These are phyloP conservation scores for Ophiobolus disseminans DNA, from an alignment of 2,329 filamentous ascomycete species.

Conservation along the genomic window DNA sequence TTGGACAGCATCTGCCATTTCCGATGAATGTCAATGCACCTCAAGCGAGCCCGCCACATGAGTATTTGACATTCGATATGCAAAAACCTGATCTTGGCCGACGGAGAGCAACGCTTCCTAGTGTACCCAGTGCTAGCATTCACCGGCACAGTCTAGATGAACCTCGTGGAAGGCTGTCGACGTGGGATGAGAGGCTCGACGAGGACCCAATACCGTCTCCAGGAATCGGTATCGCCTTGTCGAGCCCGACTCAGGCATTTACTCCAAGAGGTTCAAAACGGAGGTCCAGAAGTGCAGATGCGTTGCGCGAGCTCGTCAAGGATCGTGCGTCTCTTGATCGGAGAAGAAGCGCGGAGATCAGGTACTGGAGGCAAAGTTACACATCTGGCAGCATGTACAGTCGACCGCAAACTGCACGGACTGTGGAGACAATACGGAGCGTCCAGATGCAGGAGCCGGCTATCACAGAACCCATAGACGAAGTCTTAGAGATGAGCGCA, in stretches of 20 bases:
- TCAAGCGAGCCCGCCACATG: slow-evolving; percentile 42
- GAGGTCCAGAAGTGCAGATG: slow-evolving; percentile 48
- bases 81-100: slow-evolving; percentile 30
- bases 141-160: slow-evolving; percentile 41
- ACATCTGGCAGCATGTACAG: slow-evolving; percentile 43
- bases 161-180: slow-evolving; percentile 26
- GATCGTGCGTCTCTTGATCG: slow-evolving; percentile 30
- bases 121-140: slow-evolving; percentile 28
- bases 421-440: slow-evolving; percentile 40
- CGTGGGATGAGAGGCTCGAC: slow-evolving; percentile 39
- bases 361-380: slow-evolving; percentile 46
- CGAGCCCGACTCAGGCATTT: slow-evolving; percentile 33
- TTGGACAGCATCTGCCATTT: slow-evolving; percentile 47
- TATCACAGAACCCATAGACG: slow-evolving; percentile 26
- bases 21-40: slow-evolving; percentile 52
- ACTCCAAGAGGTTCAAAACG: slow-evolving; percentile 35
- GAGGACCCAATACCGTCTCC: slow-evolving; percentile 35
- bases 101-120: slow-evolving; percentile 47
- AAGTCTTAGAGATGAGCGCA: slow-evolving; percentile 31
- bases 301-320: slow-evolving; percentile 43
- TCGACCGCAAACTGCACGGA: slow-evolving; percentile 43
- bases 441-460: slow-evolving; percentile 29
- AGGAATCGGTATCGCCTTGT: slow-evolving; percentile 47
- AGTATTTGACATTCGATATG: slow-evolving; percentile 44
- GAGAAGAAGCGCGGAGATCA: slow-evolving; percentile 45